Evolutionary conservation across 257 asterid species (phyloP), one percentile per base, ranked within the genome.

Genomic region (Ocimum tenuiflorum): DNA sequence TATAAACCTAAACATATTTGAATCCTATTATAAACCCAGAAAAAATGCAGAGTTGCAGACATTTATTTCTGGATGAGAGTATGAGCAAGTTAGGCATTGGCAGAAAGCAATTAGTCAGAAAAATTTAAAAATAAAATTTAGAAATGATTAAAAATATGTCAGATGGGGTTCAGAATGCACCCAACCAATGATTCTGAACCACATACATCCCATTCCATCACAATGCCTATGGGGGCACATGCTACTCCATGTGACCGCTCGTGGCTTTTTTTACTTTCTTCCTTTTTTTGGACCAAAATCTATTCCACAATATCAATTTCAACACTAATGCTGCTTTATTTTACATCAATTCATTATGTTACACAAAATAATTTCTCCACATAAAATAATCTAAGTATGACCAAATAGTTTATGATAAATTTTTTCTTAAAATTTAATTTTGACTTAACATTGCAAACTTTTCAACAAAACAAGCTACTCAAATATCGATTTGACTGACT

Each of bases 161-260:
- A 74, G 76, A 60, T 56, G 64, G 18, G 62, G 36, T 48, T 43
- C 47, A 39, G 73, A 55, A 20, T 63, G 79, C 43, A 75, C 74
- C 71, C 56, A 55, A 48, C 72, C 67, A 54, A 75, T 64, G 66
- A 60, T 49, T 41, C 23, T 60, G 11, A 60, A 48, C 74, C 83
- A 80, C 65, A 66, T 56, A 64, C 69, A 57, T 74, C 51, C 35
- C 56, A 65, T 64, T 68, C 84, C 81, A 63, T 35, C 74, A 63
- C 67, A 35, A 22, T 73, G 61, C 74, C 77, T 57, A 71, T 72
- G 83, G 79, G 80, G 72, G 65, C 85, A 78, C 82, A 81, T 81
- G 69, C 59, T 31, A 14, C 49, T 6, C 56, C 79, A 70, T 61
- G 84, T 73, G 87, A 76, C 8, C 14, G 62, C 68, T 48, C 62